Base-by-base conservation (phyloP, 495 filamentous ascomycete species). In the Hypoxylon fuscum region DNA sequence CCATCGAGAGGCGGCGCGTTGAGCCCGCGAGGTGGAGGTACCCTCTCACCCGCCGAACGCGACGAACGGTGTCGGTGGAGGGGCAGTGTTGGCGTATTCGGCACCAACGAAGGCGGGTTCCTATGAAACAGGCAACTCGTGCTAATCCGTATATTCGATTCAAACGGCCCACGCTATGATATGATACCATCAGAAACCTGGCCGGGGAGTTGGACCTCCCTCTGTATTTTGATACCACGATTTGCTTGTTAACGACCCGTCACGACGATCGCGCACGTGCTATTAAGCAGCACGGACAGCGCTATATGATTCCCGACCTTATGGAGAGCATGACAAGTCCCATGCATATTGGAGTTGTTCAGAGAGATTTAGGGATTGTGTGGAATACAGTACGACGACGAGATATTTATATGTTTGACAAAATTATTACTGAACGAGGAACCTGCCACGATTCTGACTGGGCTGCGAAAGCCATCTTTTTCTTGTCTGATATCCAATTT, bases 21-120 rank as follows among this genome's bases (percentile, higher is more conserved):
- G 29, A 65, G 64, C 22, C 60, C 64, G 17, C 55, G 59, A 38
- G 56, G 56, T 11, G 27, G 64, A 15, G 59, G n/a, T n/a, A n/a
- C 60, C 2, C 50, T 62, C 22, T 65, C 67, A 14, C 62, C 69
- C 2, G 57, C 7, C 53, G 67, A 69, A 23, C 62, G 62, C 52
- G 67, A 72, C 0, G 69, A 72, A n/a, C 63, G 59, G 14, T 72
- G 69, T 45, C 66, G 66, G 48, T 72, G 69, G 69, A 63, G 69
- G n/a, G 69, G 69, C 32, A 68, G 69, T 14, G 64, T 72, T 40
- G 69, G 69, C 20, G 67, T 72, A 18, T 65, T 72, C 29, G 64
- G 64, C 31, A 31, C 60, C 31, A 66, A 68, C 57, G 66, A 72
- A 46, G 64, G 66, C 29, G 69, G 69, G 10, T 70, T 72, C 47